These are phyloP conservation scores for Penicillium hesseltinei DNA, from an alignment of 2,329 filamentous ascomycete genomes.

Conservation along the genomic window DNA sequence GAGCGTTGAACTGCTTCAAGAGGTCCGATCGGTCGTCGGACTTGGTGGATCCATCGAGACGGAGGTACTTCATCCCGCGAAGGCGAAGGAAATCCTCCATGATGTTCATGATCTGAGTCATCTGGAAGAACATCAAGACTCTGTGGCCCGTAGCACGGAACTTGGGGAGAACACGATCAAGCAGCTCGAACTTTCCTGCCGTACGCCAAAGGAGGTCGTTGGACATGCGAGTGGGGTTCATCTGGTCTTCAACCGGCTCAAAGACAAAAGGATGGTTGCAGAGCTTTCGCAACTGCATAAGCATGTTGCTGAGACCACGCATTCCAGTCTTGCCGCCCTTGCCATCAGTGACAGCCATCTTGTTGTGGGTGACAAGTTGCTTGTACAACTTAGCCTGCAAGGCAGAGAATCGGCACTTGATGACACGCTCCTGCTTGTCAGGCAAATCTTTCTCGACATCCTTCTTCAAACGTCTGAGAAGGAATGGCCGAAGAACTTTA, in stretches of 20 bases:
- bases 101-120: conserved; percentile 99
- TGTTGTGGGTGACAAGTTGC: conserved; percentile 95
- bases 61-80: conserved; percentile 79
- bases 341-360: conserved; percentile 87
- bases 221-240: conserved; percentile 84
- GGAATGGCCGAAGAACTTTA: conserved; percentile 94
- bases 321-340: conserved; percentile 93
- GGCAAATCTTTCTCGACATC: conserved; percentile 98
- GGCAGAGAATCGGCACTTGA: conserved; percentile 98
- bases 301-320: conserved; percentile 97
- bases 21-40: conserved; percentile 94
- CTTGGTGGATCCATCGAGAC: conserved; percentile 94
- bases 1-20: conserved; percentile 83
- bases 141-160: conserved; percentile 89
- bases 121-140: conserved; percentile 99
- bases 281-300: conserved; percentile 97
- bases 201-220: conserved; percentile 96
- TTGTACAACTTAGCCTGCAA: conserved; percentile 93
- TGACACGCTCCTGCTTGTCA: conserved; percentile 98
- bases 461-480: conserved; percentile 97
- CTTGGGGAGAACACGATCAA: conserved; percentile 90
- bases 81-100: conserved; percentile 97
- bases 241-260: conserved; percentile 94
- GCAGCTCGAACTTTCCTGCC: conserved; percentile 92
- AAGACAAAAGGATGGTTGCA: conserved; percentile 99